Evolutionary conservation across 2,329 filamentous ascomycete species (phyloP), one percentile per base, ranked within the genome.

Genomic region (Triangularia verruculosa): DNA sequence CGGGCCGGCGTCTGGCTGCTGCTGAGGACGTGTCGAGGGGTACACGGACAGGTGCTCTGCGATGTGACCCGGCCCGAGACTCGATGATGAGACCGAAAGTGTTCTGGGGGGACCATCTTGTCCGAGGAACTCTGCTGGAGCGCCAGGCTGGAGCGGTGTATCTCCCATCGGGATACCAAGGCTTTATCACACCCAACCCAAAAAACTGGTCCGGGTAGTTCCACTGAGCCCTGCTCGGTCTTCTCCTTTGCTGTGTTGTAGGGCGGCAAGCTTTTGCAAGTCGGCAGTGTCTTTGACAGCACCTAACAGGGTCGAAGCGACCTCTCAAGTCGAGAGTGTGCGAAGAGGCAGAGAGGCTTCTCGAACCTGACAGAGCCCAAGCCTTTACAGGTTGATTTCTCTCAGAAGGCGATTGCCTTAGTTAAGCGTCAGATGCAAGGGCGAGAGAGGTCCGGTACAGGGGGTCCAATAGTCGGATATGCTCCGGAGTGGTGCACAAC

Each of bases 91-190:
- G 22, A 56, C 39, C 6, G 61, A 59, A 17, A 59, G 39, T 11
- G 61, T 27, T 12, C 65, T 65, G 59, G 61, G 30, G 65, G 57
- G 27, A 17, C 60, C 54, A 32, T 73, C 71, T 27, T 70, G 68
- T 60, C 47, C 68, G 58, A 70, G 68, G 67, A 70, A 70, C 67
- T 76, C 74, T 66, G 62, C 68, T 68, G 69, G 68, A 66, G 71
- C 64, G 63, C 70, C 71, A 56, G 68, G 65, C 28, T 73, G 67
- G 27, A 25, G 62, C 30, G 70, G 58, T 61, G 66, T 66, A 61
- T 72, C 69, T 66, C 70, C 71, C 71, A 73, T 69, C n/a, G 51
- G 51, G 51, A 24, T 54, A 13, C 51, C 25, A 25, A 54, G n/a
- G 39, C n/a, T 47, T 39, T 39, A 20, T 20, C 39, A 47, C 17